Evolutionary conservation across 2,329 filamentous ascomycete species (phyloP).

Genomic region (Aspergillus hortae): DNA sequence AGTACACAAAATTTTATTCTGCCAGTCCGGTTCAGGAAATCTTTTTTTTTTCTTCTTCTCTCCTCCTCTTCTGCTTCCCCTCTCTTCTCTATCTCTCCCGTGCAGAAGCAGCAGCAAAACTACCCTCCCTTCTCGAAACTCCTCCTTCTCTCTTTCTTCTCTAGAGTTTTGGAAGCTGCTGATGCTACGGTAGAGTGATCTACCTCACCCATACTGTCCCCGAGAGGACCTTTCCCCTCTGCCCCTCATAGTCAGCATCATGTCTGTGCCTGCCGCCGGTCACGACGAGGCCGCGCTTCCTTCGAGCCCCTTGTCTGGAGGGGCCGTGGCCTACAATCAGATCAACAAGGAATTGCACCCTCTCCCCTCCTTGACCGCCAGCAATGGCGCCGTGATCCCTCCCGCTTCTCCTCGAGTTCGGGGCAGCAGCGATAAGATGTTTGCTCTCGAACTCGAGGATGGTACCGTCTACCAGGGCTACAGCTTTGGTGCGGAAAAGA

Average conservation of each 20-base stretch:
- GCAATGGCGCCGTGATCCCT: conserved; percentile 39
- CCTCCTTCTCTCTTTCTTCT: conserved; percentile 11
- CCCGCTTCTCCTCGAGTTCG: conserved; percentile 62
- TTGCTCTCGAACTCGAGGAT: conserved; percentile 91
- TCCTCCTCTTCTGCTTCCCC: background rate
- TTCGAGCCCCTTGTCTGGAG: conserved; percentile 39
- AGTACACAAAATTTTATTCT: conserved; percentile 26
- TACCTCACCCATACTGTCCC: conserved; percentile 29
- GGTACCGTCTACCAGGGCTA: conserved; percentile 87
- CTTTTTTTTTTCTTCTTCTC: conserved; percentile 16
- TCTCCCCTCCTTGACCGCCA: conserved; percentile 26
- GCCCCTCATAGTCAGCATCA: conserved; percentile 20
- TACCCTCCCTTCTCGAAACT: conserved; percentile 2
- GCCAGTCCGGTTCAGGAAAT: conserved; percentile 10
- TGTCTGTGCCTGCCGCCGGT: conserved; percentile 27
- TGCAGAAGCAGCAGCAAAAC: conserved; percentile 27
- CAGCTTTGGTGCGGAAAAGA: conserved; percentile 95
- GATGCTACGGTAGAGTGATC: conserved; percentile 39
- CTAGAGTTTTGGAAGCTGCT: conserved; percentile 29
- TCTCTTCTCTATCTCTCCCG: conserved; percentile 21
- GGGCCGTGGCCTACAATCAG: conserved; percentile 36
- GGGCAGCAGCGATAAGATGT: conserved; percentile 54
- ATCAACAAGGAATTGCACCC: conserved; percentile 29
- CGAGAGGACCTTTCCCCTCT: conserved; percentile 34
- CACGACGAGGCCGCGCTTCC: conserved; percentile 31